Base-by-base conservation (phyloP, 495 filamentous ascomycete species). In the Talaromyces thailandensis region DNA sequence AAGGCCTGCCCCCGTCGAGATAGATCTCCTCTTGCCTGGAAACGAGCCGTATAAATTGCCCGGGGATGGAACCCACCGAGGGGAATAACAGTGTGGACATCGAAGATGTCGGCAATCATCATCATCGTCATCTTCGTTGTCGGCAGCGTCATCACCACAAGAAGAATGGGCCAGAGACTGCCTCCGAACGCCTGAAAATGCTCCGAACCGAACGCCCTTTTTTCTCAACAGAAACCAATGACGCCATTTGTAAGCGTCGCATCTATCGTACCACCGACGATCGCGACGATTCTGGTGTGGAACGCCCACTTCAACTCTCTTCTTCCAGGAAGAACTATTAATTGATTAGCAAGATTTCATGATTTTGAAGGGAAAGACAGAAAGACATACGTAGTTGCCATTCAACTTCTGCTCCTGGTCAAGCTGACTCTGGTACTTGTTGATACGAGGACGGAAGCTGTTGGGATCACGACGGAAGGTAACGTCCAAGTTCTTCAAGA, bases 381-480 rank as follows among this genome's bases (percentile, higher is more conserved):
- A 70, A 45, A 76, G 59, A 84, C 87, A 83, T 82, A 91, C 88
- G 79, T 88, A 98, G 77, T 97, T 98, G 64, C 94, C 94, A 65
- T 72, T 78, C 68, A 92, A 67, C 84, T 98, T 98, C 81, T 98
- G 94, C 70, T 97, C 94, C 72, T 96, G 92, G 74, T 98, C 94
- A 66, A 96, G 79, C 76, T 98, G 95, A 72, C 88, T 92, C 73
- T 96, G 86, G 68, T 86, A 77, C 84, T 98, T 98, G 84, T 98
- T 98, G 83, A 98, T 98, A 73, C 95, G 89, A 48, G 95, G 94
- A 32, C 94, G 84, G 81, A 85, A 98, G 68, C 92, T 96, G 76
- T 89, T 95, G 63, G 95, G 93, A 72, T 98, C 95, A 67, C 95
- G 91, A 68, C 95, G 90, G 86, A 98, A 98, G 16, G 94, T 98